Conservation (phyloP, 495 filamentous ascomycete genomes). For the Hyaloscypha finlandica region DNA sequence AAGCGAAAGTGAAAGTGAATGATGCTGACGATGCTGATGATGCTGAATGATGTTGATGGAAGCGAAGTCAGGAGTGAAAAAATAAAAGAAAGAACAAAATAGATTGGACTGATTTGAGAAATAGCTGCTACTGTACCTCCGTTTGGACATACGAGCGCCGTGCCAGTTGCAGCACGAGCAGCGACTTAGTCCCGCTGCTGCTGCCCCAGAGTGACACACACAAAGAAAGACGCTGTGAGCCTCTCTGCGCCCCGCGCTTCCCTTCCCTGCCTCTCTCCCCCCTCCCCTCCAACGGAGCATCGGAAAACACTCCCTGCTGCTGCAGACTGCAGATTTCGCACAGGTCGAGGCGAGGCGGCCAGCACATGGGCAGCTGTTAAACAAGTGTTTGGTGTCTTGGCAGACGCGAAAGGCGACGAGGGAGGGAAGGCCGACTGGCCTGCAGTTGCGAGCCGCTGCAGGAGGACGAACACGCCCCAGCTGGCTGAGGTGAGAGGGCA, state of each 20-base stretch:
- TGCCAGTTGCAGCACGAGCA: background rate
- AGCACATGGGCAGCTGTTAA: background rate
- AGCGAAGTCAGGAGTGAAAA: background rate
- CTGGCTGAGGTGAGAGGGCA: too few relatives aligned
- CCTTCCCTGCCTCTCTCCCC: too few relatives aligned
- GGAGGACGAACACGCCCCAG: background rate
- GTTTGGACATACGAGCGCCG: background rate
- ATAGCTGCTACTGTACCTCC: background rate
- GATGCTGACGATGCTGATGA: background rate
- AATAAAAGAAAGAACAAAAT: background rate
- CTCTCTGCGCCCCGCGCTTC: background rate
- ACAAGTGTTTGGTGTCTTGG: background rate
- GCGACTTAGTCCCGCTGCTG: background rate
- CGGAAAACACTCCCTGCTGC: background rate
- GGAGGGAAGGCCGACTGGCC: background rate
- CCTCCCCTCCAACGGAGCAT: background rate
- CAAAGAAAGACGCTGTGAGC: background rate
- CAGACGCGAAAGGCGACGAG: background rate
- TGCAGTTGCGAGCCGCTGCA: background rate
- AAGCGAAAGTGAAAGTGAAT: background rate
- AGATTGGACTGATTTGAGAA: background rate
- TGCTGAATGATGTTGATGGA: background rate
- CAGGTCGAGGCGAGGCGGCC: background rate
- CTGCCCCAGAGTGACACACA: conserved; percentile 1
- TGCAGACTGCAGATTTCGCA: background rate